Base-by-base conservation (phyloP, 2,329 filamentous ascomycete genomes). In the Curvularia sp. region DNA sequence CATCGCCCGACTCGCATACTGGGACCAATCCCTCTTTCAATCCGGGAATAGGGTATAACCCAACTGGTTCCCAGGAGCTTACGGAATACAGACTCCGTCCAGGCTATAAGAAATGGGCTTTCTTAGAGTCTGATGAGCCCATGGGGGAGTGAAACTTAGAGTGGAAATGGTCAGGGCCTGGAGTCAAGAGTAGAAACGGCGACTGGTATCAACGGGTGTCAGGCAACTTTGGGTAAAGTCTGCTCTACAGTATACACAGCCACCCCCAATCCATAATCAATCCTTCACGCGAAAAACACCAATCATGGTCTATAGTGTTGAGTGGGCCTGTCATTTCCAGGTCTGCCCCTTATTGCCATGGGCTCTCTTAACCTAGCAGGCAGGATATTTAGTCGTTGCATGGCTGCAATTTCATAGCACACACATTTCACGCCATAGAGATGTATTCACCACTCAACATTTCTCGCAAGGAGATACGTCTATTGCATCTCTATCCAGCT, bases 361-460 rank as follows among this genome's bases (percentile, higher is more conserved):
- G 33, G 6, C 35, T 15, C 6, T n/a, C n/a, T n/a, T 18, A n/a
- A 38, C 7, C 15, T 18, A 38, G 13, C 2, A n/a, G 15, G n/a
- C 35, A 6, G 15, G 15, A 38, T 18, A 18, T 18, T n/a, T 7
- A 38, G 5, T 18, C 35, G 35, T 18, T n/a, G 8, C 44, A 31
- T 31, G 26, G 18, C 22, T 50, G 31, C 35, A n/a, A 15, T 28
- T 4, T 5, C 3, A 28, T 6, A 28, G 48, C 35, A 31, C 20
- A 12, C 48, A 22, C 35, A 42, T 22, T 39, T 31, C 15, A 30
- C 18, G 10, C 18, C 4, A 2, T 15, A 22, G 3, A 20, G 2
- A 58, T 57, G 28, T 51, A 58, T 38, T 35, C 15, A 26, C 30
- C 26, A 8, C 50, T 58, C 9, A 35, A 60, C 12, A 48, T 31